Conservation (phyloP, 2,329 filamentous ascomycete genomes). For the Fusarium pseudograminearum region DNA sequence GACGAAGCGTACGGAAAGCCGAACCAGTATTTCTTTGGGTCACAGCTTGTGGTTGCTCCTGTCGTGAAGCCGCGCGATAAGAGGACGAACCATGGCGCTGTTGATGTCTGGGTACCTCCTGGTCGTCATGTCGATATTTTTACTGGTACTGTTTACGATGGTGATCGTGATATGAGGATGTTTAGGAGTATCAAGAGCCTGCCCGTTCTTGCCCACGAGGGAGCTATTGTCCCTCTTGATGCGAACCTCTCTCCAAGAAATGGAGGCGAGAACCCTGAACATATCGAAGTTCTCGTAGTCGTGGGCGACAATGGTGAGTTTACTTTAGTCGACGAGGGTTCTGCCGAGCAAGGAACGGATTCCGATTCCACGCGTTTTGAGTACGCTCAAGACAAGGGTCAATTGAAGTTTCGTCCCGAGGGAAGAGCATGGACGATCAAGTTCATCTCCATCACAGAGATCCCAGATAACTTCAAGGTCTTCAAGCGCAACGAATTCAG, state of each 20-base stretch:
- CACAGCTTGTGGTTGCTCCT: conserved; percentile 66
- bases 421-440: conserved; percentile 33
- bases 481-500: conserved; percentile 2
- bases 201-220: conserved; percentile 67
- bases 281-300: conserved; percentile 62
- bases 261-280: conserved; percentile 60
- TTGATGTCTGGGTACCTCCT: conserved; percentile 68
- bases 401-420: conserved; percentile 4
- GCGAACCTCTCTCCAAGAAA: conserved; percentile 56
- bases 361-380: background rate
- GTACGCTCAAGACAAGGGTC: conserved; percentile 21
- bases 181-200: conserved; percentile 62
- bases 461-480: conserved; percentile 4
- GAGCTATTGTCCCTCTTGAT: conserved; percentile 70
- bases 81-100: conserved; percentile 60
- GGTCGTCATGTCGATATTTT: conserved; percentile 69
- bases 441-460: conserved; percentile 27
- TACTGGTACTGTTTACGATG: conserved; percentile 68
- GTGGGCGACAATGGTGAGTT: conserved; percentile 59
- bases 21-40: conserved; percentile 71
- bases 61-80: conserved; percentile 64
- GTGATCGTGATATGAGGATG: conserved; percentile 63
- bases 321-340: conserved; percentile 64
- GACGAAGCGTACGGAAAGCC: conserved; percentile 67
- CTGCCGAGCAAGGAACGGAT: background rate